Evolutionary conservation across 2,329 filamentous ascomycete genomes (phyloP), one percentile per base, ranked within the genome.

Genomic region (Venturia aucupariae): DNA sequence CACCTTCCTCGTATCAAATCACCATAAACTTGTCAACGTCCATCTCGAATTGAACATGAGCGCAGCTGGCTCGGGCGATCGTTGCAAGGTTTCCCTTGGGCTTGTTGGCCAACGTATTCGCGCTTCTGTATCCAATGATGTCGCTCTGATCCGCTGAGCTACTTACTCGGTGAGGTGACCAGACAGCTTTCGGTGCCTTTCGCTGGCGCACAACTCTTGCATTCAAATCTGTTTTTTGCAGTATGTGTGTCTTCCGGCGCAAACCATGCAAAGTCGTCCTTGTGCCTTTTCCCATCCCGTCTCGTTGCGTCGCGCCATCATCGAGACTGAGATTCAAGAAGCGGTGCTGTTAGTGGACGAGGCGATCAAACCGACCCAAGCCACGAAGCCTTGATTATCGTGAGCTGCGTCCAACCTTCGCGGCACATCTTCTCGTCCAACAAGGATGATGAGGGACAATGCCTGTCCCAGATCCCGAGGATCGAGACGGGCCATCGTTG

Each of bases 161-260:
- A 15, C 48, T 27, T 32, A 15, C 1, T 30, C 24, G n/a, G n/a
- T n/a, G n/a, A n/a, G n/a, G n/a, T n/a, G n/a, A n/a, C n/a, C n/a
- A n/a, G n/a, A n/a, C n/a, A n/a, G n/a, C n/a, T n/a, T 22, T 19
- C 48, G 6, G 48, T 54, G 24, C 48, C 48, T 54, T 32, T 54
- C 6, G 44, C 48, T 54, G 48, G 48, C 51, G 51, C 51, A 55
- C 51, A 54, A 32, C 24, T 54, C 48, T 54, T 32, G 27, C 48
- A 32, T 51, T 27, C 46, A 19, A n/a, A 35, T 35, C 32, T 51
- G 27, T 30, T 7, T 24, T 10, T 27, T 55, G 51, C 51, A 55
- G 27, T 35, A 35, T 55, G 27, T 55, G 30, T 30, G 35, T 55
- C 51, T 55, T 35, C 51, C 51, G 51, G 51, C 51, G 51, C 51